Conservation (phyloP, 2,329 filamentous ascomycete species). For the Sarocladiaceae sp. region DNA sequence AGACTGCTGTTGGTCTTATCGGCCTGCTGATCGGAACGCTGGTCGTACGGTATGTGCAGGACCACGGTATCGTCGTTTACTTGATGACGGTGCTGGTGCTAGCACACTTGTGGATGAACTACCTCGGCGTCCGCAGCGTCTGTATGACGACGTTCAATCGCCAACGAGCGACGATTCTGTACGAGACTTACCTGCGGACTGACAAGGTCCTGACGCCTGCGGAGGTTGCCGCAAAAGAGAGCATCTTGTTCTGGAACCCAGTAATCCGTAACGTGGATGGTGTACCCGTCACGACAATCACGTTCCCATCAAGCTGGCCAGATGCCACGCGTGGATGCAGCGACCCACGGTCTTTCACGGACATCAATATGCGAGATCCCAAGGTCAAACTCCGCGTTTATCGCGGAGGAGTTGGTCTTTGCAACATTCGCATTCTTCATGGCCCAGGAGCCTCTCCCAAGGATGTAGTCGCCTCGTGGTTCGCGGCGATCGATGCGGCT, state of each 20-base stretch:
- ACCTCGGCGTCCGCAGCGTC: conserved; percentile 76
- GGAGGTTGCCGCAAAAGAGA: conserved; percentile 59
- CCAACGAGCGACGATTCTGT: conserved; percentile 76
- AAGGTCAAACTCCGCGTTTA: background rate
- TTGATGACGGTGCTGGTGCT: conserved; percentile 66
- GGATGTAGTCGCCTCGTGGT: background rate
- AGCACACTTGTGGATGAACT: conserved; percentile 78
- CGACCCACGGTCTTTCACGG: background rate
- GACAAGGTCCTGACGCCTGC: conserved; percentile 53
- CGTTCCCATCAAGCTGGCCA: conserved; percentile 34
- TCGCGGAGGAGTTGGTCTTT: background rate
- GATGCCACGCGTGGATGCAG: conserved; percentile 21
- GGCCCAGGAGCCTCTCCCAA: background rate
- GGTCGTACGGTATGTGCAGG: conserved; percentile 69
- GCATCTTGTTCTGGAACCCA: conserved; percentile 47
- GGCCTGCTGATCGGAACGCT: conserved; percentile 82
- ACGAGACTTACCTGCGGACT: conserved; percentile 48
- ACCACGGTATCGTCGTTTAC: conserved; percentile 65
- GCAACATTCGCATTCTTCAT: background rate
- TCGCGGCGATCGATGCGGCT: background rate
- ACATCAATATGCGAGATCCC: background rate
- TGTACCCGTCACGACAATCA: conserved; percentile 28
- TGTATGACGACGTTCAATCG: conserved; percentile 79
- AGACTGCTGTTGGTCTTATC: conserved; percentile 82
- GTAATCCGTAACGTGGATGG: conserved; percentile 22